A percentile compares a stretch with the other conserved stretches of the same genome.
Evolutionary conservation across 441 rosid species (phyloP).

Genomic region (Gossypium gossypioides): DNA sequence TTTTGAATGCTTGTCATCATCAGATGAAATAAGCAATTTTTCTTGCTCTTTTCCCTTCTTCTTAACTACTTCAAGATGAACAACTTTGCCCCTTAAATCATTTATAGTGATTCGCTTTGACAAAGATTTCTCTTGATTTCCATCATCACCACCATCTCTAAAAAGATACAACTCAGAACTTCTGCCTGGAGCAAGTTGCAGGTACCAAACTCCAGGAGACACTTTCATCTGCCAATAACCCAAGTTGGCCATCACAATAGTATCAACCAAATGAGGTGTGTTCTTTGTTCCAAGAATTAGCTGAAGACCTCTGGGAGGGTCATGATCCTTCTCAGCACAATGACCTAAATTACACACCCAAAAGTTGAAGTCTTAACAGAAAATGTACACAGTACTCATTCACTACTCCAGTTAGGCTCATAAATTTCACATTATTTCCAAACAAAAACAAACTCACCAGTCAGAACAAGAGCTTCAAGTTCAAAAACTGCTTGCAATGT

Average conservation of each 20-base stretch:
- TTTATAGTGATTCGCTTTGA: conserved; percentile 70
- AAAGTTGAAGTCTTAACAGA: conserved; percentile 5
- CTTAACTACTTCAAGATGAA: conserved; percentile 84
- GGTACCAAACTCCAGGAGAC: conserved; percentile 97
- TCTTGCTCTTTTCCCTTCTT: conserved; percentile 93
- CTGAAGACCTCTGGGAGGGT: conserved; percentile 97
- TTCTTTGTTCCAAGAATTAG: conserved; percentile 92
- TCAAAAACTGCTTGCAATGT: conserved; percentile 96
- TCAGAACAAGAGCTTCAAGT: conserved; percentile 95
- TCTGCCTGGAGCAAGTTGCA: conserved; percentile 97
- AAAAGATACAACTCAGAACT: conserved; percentile 80
- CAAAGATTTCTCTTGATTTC: conserved; percentile 37
- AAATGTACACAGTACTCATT: background rate
- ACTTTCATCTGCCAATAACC: conserved; percentile 99
- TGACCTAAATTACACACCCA: conserved; percentile 51
- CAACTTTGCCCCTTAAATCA: conserved; percentile 96
- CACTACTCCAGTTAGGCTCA: conserved; percentile 19
- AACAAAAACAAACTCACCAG: conserved; percentile 49
- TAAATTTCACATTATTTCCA: conserved; percentile 12
- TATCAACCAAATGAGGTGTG: conserved; percentile 89
- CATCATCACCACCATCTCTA: conserved; percentile 50
- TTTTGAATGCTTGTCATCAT: conserved; percentile 41
- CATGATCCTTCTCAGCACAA: conserved; percentile 94
- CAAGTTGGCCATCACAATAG: conserved; percentile 97
- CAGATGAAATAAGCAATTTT: conserved; percentile 65